Evolutionary conservation across 495 filamentous ascomycete genomes (phyloP).

Genomic region (Hypoxylon fuscum): DNA sequence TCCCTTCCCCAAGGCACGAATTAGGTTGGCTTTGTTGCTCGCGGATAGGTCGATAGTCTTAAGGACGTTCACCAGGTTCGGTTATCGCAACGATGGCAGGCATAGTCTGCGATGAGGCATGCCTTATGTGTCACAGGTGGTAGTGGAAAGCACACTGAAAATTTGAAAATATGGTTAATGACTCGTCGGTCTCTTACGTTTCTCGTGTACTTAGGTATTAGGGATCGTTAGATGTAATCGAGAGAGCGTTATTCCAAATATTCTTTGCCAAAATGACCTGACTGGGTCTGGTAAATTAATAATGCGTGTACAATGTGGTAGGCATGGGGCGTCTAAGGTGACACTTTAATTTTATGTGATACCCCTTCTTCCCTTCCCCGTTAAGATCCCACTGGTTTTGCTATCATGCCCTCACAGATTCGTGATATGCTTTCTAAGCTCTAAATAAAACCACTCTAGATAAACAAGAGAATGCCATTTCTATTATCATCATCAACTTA

Average conservation of each 20-base stretch:
- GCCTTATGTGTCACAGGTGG: not conserved
- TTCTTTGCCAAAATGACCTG: constrained; percentile 1
- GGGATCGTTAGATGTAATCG: constrained; percentile 26
- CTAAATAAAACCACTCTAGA: too few relatives aligned
- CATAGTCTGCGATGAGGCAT: too few relatives aligned
- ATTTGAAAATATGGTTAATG: constrained; percentile 19
- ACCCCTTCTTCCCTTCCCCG: not conserved
- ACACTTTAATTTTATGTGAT: constrained; percentile 8
- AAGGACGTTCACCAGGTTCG: not conserved
- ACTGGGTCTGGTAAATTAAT: too few relatives aligned
- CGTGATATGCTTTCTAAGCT: too few relatives aligned
- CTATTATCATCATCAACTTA: too few relatives aligned
- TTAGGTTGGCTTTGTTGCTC: not conserved
- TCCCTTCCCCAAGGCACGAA: not conserved
- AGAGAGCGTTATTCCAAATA: constrained; percentile 24
- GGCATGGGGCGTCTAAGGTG: too few relatives aligned
- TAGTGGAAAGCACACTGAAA: not conserved
- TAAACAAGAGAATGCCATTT: too few relatives aligned
- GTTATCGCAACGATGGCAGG: constrained; percentile 6
- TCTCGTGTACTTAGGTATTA: constrained; percentile 10
- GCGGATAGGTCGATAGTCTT: too few relatives aligned
- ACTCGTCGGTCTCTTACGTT: constrained; percentile 22
- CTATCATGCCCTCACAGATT: too few relatives aligned
- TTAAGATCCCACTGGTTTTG: too few relatives aligned
- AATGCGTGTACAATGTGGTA: too few relatives aligned